phyloP scores from a whole-genome alignment of 106 monocot species.

The Platanthera guangdongensis region DNA sequence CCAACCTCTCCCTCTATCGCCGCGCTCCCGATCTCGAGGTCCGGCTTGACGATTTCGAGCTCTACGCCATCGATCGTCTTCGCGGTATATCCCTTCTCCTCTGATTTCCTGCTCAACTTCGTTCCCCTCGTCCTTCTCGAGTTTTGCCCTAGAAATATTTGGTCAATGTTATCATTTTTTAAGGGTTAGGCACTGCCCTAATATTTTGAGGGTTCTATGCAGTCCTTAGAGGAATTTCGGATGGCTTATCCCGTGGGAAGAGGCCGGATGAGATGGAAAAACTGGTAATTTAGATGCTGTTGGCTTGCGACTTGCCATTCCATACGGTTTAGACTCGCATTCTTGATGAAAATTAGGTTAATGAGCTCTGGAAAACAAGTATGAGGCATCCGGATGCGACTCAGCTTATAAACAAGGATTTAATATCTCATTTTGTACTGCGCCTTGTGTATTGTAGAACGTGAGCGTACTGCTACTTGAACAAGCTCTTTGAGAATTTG shows the following conservation, averaged over 20 bases:
- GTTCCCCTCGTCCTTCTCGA: not conserved
- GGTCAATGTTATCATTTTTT: not conserved
- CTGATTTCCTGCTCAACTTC: not conserved
- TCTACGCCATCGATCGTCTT: slow-evolving; percentile 81
- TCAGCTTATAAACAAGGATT: slow-evolving; percentile 60
- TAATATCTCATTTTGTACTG: slow-evolving; percentile 89
- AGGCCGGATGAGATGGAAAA: slow-evolving; percentile 89
- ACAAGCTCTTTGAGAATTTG: not conserved
- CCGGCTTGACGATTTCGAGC: slow-evolving; percentile 86
- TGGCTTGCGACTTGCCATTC: not conserved
- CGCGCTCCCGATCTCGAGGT: slow-evolving; percentile 60
- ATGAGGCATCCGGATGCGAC: slow-evolving; percentile 67
- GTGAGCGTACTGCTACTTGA: slow-evolving; percentile 16
- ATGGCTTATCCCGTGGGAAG: slow-evolving; percentile 78
- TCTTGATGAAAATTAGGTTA: slow-evolving; percentile 25
- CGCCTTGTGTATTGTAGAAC: slow-evolving; percentile 90
- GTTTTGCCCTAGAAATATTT: not conserved
- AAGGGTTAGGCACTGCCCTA: not conserved
- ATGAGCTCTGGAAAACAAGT: slow-evolving; percentile 56
- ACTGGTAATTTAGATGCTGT: slow-evolving; percentile 36
- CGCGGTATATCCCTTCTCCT: slow-evolving; percentile 28
- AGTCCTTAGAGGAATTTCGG: slow-evolving; percentile 88
- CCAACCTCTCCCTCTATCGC: slow-evolving; percentile 55
- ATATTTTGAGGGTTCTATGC: slow-evolving; percentile 5
- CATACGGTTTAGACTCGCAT: not conserved